These are phyloP conservation scores for Achlya hypogyna DNA, from an alignment of 352 stramenopile genomes.

Conservation along the genomic window DNA sequence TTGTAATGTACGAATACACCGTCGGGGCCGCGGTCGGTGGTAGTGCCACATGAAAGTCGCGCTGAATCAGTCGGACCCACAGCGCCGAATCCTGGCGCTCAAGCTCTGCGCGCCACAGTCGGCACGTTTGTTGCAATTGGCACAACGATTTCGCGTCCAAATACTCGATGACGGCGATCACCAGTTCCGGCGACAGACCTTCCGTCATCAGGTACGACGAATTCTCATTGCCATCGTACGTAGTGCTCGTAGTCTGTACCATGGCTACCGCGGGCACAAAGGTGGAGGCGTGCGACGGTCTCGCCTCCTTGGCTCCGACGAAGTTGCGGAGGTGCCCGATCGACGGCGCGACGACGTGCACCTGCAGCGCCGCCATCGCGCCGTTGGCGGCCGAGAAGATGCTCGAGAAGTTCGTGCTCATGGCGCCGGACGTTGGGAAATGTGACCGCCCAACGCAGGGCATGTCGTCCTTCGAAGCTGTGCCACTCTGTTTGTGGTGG, in stretches of 20 bases:
- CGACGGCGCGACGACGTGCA: too few species aligned
- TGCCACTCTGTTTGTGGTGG: background rate
- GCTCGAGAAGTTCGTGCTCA: background rate
- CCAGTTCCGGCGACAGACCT: background rate
- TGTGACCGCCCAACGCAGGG: too few species aligned
- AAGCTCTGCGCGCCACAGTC: constrained; percentile 34
- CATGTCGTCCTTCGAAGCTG: too few species aligned
- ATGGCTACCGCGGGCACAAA: too few species aligned
- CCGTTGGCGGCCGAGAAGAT: background rate
- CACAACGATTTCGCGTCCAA: constrained; percentile 40
- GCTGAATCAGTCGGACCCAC: constrained; percentile 29
- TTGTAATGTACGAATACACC: constrained; percentile 39
- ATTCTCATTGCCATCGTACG: too few species aligned
- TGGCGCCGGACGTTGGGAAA: too few species aligned
- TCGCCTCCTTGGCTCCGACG: too few species aligned
- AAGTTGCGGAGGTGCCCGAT: too few species aligned
- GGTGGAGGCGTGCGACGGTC: too few species aligned
- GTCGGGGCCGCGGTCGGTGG: constrained; percentile 38
- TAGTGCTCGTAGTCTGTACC: too few species aligned
- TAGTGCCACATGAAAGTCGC: constrained; percentile 34
- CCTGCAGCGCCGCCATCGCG: background rate
- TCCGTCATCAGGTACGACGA: constrained; percentile 3
- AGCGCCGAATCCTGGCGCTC: constrained; percentile 31
- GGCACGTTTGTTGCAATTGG: constrained; percentile 34
- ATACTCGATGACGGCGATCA: constrained; percentile 31